phyloP scores from a whole-genome alignment of 2,329 filamentous ascomycete species.

The Tolypocladium pustulatum region DNA sequence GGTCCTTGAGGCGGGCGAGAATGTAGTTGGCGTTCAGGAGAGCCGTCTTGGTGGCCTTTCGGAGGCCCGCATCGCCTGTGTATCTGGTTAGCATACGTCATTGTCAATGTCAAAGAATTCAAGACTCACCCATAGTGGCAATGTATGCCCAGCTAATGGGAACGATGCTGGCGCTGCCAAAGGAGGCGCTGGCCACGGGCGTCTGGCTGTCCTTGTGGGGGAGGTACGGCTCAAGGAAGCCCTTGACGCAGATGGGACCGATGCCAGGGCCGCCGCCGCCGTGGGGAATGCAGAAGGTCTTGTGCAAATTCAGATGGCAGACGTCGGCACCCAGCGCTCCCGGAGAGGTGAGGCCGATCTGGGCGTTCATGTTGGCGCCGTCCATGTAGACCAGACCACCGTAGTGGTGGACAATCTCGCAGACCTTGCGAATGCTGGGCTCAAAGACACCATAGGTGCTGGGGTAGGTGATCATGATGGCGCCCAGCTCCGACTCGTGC shows the following conservation, averaged over 20 bases:
- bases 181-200: conserved; percentile 71
- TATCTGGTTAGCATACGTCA: not conserved
- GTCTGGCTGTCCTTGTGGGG: conserved; percentile 24
- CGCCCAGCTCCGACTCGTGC: conserved; percentile 73
- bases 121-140: conserved; percentile 68
- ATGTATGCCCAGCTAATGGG: conserved; percentile 95
- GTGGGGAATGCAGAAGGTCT: conserved; percentile 97
- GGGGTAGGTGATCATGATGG: conserved; percentile 96
- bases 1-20: conserved; percentile 70
- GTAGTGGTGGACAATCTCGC: conserved; percentile 73
- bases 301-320: conserved; percentile 95
- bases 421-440: conserved; percentile 76
- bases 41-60: conserved; percentile 81
- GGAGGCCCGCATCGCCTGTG: conserved; percentile 51
- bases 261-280: conserved; percentile 90
- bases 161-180: conserved; percentile 82
- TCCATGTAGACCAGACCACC: conserved; percentile 98
- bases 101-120: not conserved
- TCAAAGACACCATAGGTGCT: conserved; percentile 94
- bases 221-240: conserved; percentile 66
- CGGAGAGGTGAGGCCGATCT: conserved; percentile 89
- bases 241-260: conserved; percentile 84
- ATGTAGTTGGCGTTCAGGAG: conserved; percentile 98
- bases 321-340: conserved; percentile 94
- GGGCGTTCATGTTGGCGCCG: conserved; percentile 96